Evolutionary conservation across 495 filamentous ascomycete genomes (phyloP).

Genomic region (Clavariopsis aquatica): DNA sequence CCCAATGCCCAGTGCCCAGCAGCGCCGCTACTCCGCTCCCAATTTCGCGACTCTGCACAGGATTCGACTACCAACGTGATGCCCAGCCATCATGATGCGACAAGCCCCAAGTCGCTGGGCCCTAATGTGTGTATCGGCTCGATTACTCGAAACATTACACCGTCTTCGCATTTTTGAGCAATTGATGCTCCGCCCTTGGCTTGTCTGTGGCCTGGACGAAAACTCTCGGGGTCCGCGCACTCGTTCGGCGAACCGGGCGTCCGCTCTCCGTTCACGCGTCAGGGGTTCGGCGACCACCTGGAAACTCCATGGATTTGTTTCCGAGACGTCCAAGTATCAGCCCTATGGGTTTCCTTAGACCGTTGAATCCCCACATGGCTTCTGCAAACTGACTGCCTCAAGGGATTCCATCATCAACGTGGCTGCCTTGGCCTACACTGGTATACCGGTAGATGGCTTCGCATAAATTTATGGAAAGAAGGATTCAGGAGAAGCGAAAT

Average conservation of each 20-base stretch:
- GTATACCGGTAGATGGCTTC: not conserved
- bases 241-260: constrained; percentile 17
- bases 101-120: not conserved
- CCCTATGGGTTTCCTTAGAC: not conserved
- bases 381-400: not conserved
- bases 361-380: not conserved
- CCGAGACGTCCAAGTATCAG: not conserved
- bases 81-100: not conserved
- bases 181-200: constrained; percentile 8
- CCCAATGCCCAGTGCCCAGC: not conserved
- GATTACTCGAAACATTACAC: constrained; percentile 1
- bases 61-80: not conserved
- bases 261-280: constrained; percentile 19
- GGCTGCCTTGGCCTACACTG: too few species aligned
- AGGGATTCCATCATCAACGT: not conserved
- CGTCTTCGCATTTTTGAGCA: not conserved
- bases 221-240: constrained; percentile 20
- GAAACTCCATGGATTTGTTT: not conserved
- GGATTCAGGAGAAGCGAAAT: constrained; percentile 4
- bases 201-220: constrained; percentile 12
- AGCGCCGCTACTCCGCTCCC: not conserved
- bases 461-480: not conserved
- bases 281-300: not conserved
- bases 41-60: not conserved
- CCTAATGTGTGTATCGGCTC: not conserved